Base-by-base conservation (phyloP, 768 basidiomycete genomes). In the Russula griseocarnosa region DNA sequence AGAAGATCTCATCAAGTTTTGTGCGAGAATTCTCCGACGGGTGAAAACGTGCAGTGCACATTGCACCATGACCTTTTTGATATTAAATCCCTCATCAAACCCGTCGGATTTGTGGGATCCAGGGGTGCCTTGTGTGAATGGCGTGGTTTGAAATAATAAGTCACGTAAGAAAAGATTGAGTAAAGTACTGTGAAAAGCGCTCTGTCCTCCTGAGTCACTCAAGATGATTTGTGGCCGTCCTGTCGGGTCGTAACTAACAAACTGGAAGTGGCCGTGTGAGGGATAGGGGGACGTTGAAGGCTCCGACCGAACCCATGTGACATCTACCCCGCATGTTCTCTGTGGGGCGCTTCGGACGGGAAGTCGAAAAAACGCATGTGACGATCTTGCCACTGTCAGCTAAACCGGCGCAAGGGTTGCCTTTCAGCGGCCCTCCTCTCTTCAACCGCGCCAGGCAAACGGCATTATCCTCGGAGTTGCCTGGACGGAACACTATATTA, bases 141-240 rank as follows among this genome's bases (percentile, higher is more conserved):
- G 54, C 58, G 55, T 57, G 64, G 26, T 18, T 46, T 44, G 46
- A 38, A 36, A 46, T 52, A 24, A 52, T 32, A 20, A 30, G 57
- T 65, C 58, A 65, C 64, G 64, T 65, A 65, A 65, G 22, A 47
- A 54, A 60, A 55, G 55, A 46, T 40, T 63, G 42, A 32, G 42
- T 53, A 58, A 58, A 30, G 47, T n/a, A 47, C 24, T 42, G 44
- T 46, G 20, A 40, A 47, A 22, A n/a, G 28, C 55, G 47, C 49
- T 32, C 50, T 32, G 47, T n/a, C 36, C 63, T 51, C 63, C 63
- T 56, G 54, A 64, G 46, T 16, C 38, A 13, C 40, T 20, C 42
- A 40, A 50, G 40, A n/a, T 22, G 8, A 30, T 38, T 36, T 44
- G 28, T 3, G 22, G 44, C 64, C 64, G 40, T 44, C 9, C 42